Percentiles rank a stretch among this genome's conserved stretches.
Conservation (phyloP, 768 basidiomycete species). For the Russula earlei region DNA sequence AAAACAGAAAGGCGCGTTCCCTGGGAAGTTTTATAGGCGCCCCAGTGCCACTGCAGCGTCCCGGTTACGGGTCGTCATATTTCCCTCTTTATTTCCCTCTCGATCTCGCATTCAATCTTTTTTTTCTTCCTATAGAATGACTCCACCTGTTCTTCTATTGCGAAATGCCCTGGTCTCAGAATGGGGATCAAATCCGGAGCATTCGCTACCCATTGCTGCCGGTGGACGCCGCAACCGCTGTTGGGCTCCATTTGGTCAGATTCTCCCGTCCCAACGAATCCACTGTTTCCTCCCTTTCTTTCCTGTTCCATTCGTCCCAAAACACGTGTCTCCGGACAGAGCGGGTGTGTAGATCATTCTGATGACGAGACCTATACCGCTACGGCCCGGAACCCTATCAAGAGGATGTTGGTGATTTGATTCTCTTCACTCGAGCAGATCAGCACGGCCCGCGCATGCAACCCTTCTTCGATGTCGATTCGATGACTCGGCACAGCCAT, state of each 20-base stretch:
- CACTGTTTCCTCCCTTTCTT: too few species aligned
- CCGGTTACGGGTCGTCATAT: too few species aligned
- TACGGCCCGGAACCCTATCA: too few species aligned
- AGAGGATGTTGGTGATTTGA: background rate
- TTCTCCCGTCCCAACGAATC: background rate
- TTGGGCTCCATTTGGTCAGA: background rate
- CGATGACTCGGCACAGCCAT: background rate
- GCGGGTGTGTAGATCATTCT: too few species aligned
- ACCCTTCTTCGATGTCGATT: background rate
- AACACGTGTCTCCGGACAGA: too few species aligned
- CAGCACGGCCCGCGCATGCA: background rate
- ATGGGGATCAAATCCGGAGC: background rate
- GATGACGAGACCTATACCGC: too few species aligned
- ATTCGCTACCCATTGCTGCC: background rate
- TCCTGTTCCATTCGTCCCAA: too few species aligned
- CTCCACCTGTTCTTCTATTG: background rate
- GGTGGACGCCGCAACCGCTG: background rate
- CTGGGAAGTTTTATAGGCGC: slow-evolving; percentile 5
- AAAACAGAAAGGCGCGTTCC: background rate
- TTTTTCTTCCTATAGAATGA: background rate
- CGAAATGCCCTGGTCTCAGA: background rate
- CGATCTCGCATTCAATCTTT: background rate
- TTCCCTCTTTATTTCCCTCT: background rate
- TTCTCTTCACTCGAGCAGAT: background rate
- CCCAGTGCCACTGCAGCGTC: too few species aligned